Conservation (phyloP, 768 basidiomycete species). For the Russula ochroleuca region DNA sequence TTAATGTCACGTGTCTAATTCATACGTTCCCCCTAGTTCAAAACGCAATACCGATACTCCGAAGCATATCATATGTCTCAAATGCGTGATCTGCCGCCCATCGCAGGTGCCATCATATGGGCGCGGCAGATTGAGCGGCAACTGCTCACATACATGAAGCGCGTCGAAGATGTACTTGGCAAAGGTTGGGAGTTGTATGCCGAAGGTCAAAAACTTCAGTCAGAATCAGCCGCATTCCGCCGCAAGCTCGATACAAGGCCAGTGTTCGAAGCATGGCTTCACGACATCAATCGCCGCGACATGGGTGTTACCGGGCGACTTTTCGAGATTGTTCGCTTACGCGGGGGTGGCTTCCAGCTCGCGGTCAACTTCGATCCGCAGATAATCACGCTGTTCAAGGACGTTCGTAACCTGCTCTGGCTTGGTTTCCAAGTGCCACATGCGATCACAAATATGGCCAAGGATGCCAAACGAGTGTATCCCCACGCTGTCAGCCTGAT, state of each 20-base stretch:
- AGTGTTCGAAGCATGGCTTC: constrained; percentile 94
- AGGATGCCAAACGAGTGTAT: constrained; percentile 97
- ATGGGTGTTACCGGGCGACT: constrained; percentile 88
- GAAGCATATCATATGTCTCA: constrained; percentile 98
- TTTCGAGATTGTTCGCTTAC: constrained; percentile 81
- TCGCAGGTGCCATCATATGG: constrained; percentile 98
- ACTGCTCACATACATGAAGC: constrained; percentile 94
- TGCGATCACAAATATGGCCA: constrained; percentile 92
- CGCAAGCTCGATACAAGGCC: constrained; percentile 94
- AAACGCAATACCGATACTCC: constrained; percentile 91
- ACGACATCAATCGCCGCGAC: constrained; percentile 90
- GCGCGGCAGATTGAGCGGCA: constrained; percentile 98
- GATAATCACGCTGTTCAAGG: constrained; percentile 98
- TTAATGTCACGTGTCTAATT: neutral
- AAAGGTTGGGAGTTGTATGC: constrained; percentile 99
- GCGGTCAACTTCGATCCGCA: constrained; percentile 98
- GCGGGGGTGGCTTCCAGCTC: constrained; percentile 75
- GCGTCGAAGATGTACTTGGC: constrained; percentile 96
- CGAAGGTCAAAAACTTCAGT: constrained; percentile 96
- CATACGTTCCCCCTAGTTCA: constrained; percentile 54
- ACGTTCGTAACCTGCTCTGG: constrained; percentile 94
- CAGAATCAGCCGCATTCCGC: constrained; percentile 85
- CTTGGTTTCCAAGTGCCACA: constrained; percentile 94
- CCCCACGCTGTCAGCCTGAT: constrained; percentile 96
- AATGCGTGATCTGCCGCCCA: constrained; percentile 97